Percentiles rank a stretch among this genome's conserved stretches.
Evolutionary conservation across 2,329 filamentous ascomycete species (phyloP).

Genomic region (Pseudogymnoascus sp.): DNA sequence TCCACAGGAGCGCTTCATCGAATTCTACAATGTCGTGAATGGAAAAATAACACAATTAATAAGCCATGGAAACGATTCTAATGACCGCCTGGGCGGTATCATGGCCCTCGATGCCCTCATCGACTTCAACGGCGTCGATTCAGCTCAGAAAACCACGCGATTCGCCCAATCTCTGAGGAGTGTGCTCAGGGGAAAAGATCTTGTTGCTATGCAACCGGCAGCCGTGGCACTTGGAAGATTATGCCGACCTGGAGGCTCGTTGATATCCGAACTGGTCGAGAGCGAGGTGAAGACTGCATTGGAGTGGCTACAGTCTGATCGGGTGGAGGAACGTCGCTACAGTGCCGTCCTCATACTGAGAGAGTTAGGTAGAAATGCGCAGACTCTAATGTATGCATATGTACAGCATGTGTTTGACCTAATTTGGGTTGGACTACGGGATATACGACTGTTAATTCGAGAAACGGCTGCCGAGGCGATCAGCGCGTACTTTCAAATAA

Average conservation of each 20-base stretch:
- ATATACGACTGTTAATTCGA: slow-evolving; percentile 83
- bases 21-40: slow-evolving; percentile 61
- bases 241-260: slow-evolving; percentile 82
- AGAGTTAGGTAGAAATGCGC: slow-evolving; percentile 85
- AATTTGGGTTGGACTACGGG: slow-evolving; percentile 89
- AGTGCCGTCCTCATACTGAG: slow-evolving; percentile 85
- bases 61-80: slow-evolving; percentile 75
- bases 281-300: slow-evolving; percentile 93
- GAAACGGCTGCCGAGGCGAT: slow-evolving; percentile 89
- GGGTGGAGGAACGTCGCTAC: slow-evolving; percentile 87
- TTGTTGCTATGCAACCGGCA: slow-evolving; percentile 81
- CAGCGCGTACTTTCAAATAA: slow-evolving; percentile 91
- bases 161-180: slow-evolving; percentile 87
- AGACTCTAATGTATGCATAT: slow-evolving; percentile 91
- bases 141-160: slow-evolving; percentile 84
- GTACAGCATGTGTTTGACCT: slow-evolving; percentile 92
- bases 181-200: slow-evolving; percentile 84
- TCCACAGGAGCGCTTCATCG: slow-evolving; percentile 67
- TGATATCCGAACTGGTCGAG: slow-evolving; percentile 93
- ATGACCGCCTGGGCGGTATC: slow-evolving; percentile 84
- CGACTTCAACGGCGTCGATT: slow-evolving; percentile 92
- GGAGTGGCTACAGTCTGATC: slow-evolving; percentile 93
- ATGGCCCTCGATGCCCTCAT: slow-evolving; percentile 87
- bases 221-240: slow-evolving; percentile 83
- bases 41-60: slow-evolving; percentile 64